phyloP scores from a whole-genome alignment of 2,329 filamentous ascomycete species.

The Colletotrichum lindemuthianum region DNA sequence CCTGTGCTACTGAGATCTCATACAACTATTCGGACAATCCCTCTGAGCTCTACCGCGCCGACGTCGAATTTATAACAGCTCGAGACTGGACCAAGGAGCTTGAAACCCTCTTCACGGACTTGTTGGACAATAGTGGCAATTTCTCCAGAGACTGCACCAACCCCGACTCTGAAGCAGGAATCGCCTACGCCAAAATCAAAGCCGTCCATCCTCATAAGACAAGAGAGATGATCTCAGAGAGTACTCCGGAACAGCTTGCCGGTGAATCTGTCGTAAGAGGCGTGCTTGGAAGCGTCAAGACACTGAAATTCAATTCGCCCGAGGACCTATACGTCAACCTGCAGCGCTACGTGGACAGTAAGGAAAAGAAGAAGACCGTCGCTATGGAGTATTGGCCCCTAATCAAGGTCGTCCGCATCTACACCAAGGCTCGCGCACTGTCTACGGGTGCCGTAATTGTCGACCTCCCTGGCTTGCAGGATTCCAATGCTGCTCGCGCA shows the following conservation, averaged over 20 bases:
- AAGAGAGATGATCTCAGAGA: constrained; percentile 41
- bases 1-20: constrained; percentile 68
- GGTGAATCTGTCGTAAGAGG: constrained; percentile 38
- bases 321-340: constrained; percentile 39
- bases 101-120: constrained; percentile 57
- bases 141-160: constrained; percentile 49
- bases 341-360: constrained; percentile 44
- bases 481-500: constrained; percentile 68
- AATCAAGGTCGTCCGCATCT: constrained; percentile 60
- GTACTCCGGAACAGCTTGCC: constrained; percentile 37
- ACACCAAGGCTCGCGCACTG: constrained; percentile 46
- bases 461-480: constrained; percentile 68
- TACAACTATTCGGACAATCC: constrained; percentile 61
- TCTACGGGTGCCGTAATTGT: constrained; percentile 50
- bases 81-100: constrained; percentile 66
- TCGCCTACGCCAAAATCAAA: constrained; percentile 55
- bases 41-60: constrained; percentile 56
- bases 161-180: constrained; percentile 54
- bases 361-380: constrained; percentile 39
- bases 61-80: constrained; percentile 66
- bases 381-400: constrained; percentile 57
- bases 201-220: constrained; percentile 54
- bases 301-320: constrained; percentile 37
- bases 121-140: constrained; percentile 53
- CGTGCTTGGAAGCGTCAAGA: constrained; percentile 41